Base-by-base conservation (phyloP, 257 asterid genomes). In the Lavandula angustifolia region DNA sequence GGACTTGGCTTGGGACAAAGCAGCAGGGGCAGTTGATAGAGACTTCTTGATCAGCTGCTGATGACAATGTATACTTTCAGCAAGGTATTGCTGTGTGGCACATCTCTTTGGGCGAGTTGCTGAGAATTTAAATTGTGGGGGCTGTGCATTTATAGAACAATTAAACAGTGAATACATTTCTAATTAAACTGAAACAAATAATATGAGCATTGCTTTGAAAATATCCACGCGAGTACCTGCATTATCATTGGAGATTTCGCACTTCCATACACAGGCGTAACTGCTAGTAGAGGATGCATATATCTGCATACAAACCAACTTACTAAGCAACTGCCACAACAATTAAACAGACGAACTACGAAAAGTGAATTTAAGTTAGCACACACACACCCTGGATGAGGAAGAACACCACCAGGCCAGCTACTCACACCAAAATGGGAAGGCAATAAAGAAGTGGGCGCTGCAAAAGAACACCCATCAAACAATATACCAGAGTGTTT, bases 101-200 rank as follows among this genome's bases (percentile, higher is more conserved):
- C 91, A 77, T 81, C 79, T 86, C 81, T 62, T 84, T 37, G 70
- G 67, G 13, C 78, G 81, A 63, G 84, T 79, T 60, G 58, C 61
- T 12, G 82, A 76, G 62, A 70, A 64, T 64, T 70, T 64, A 65
- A 79, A 86, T 43, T 58, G 70, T 56, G 83, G 82, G 51, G 60
- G 64, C 90, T 86, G 84, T 79, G 75, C 37, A 67, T 46, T 47
- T 63, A 33, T 33, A 62, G 9, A 38, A 8, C 42, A 71, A 22
- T 34, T 47, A 49, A n/a, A 27, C 9, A n/a, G 53, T 53, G 50
- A 60, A 22, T 4, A n/a, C n/a, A n/a, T n/a, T n/a, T n/a, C n/a
- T n/a, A 53, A 43, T n/a, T 6, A 46, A 51, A 52, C 60, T 7
- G 52, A 61, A 54, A 38, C 17, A 54, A 40, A 32, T 4, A 48